phyloP scores from a whole-genome alignment of 805 yeast species.

The Saccharomycopsis fodiens region DNA sequence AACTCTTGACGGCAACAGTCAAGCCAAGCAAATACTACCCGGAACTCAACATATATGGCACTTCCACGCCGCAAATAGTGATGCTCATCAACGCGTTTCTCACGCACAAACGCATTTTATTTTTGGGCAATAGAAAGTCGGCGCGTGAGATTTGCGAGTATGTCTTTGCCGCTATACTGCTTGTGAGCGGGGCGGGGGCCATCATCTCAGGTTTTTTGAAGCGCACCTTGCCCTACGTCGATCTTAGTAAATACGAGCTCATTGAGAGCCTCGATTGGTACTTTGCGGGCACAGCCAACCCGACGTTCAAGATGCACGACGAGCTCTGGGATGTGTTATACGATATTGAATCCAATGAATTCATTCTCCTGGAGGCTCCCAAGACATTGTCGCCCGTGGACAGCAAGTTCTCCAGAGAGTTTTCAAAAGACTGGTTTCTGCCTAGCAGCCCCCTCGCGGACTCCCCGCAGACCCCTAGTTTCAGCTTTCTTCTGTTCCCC shows the following conservation, averaged over 20 bases:
- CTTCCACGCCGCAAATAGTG: conserved; percentile 46
- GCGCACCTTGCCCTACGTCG: conserved; percentile 48
- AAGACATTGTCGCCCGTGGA: not conserved
- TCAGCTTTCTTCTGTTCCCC: not conserved
- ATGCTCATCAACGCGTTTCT: conserved; percentile 44
- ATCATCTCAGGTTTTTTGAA: conserved; percentile 40
- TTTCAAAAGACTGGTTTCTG: no score
- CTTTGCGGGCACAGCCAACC: conserved; percentile 55
- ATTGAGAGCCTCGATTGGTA: conserved; percentile 41
- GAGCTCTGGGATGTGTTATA: conserved; percentile 49
- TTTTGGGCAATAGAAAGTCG: conserved; percentile 42
- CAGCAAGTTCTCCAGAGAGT: not conserved
- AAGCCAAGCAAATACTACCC: conserved; percentile 26
- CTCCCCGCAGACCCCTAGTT: not conserved
- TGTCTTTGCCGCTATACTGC: conserved; percentile 39
- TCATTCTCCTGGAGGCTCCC: conserved; percentile 24
- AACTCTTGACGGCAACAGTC: conserved; percentile 16
- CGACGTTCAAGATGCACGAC: conserved; percentile 48
- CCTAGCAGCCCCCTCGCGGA: not conserved
- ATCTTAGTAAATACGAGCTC: conserved; percentile 45
- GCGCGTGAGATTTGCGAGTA: conserved; percentile 45
- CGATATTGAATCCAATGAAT: conserved; percentile 38
- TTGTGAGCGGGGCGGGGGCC: conserved; percentile 42
- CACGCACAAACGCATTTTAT: conserved; percentile 43
- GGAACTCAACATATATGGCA: conserved; percentile 46